Evolutionary conservation across 1,139 yeast genomes (phyloP), one percentile per base, ranked within the genome.

Genomic region (Lodderomyces theae): DNA sequence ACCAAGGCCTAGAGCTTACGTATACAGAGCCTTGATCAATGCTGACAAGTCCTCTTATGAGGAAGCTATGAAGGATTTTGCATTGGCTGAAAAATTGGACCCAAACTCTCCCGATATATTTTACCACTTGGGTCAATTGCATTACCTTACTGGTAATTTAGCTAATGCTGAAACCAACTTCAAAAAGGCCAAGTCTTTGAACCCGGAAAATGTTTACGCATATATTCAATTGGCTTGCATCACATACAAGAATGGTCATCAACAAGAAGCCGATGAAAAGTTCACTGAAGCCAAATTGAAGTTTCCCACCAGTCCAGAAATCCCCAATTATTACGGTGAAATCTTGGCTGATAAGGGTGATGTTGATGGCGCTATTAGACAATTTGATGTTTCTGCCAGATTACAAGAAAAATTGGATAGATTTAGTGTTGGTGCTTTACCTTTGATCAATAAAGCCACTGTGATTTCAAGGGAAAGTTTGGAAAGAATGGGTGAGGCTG

Each of bases 301-400:
- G 60, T 88, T 87, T 79, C 94, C 96, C 53, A 79, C 92, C 26
- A 77, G 85, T 40, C 88, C 97, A 42, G 97, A 88, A 64, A 86
- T 89, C 53, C 95, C 94, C 67, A 90, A 89, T 71, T 94, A 90
- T 66, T 88, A 82, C 59, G 98, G 97, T 58, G 98, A 92, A 69
- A 84, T 92, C 41, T 74, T 90, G 57, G 82, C 89, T 49, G 97
- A 92, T 60, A 78, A 79, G 55, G 85, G 86, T 54, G 86, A 86
- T 52, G 69, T 77, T 45, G 76, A 66, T 34, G 83, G 77, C 49
- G 96, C 98, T 45, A 66, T 80, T 46, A 80, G 80, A 61, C 92
- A 89, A 70, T 92, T 89, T 61, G 96, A 90, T 52, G 77, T 79
- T 56, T 90, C 98, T 43, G 82, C 83, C 43, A 81, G 87, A 61